A percentile compares a stretch with the other conserved stretches of the same genome.
phyloP scores from a whole-genome alignment of 495 filamentous ascomycete genomes.

The Platismatia glauca region DNA sequence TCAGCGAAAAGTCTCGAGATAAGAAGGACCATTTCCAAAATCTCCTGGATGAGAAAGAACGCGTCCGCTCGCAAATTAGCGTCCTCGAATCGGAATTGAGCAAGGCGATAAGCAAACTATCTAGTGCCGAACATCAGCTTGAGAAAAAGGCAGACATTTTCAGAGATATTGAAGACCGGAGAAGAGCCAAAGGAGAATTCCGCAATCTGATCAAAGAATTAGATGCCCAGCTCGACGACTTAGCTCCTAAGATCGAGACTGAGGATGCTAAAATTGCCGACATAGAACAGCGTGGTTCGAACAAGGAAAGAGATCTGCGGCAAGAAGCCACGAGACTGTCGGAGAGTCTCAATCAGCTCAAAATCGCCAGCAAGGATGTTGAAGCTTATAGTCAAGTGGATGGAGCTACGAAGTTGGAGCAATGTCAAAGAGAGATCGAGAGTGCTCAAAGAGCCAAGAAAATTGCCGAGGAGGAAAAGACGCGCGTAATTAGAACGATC shows the following conservation, averaged over 20 bases:
- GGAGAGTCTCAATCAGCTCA: constrained; percentile 66
- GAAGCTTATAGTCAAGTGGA: constrained; percentile 68
- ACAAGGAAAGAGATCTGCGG: constrained; percentile 64
- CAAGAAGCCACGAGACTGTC: constrained; percentile 61
- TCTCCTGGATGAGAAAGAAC: constrained; percentile 60
- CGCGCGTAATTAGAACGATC: constrained; percentile 53
- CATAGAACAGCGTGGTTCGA: constrained; percentile 57
- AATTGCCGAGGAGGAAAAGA: constrained; percentile 57
- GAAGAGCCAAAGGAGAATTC: constrained; percentile 55
- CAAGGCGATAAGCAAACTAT: constrained; percentile 60
- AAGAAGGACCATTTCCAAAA: constrained; percentile 54
- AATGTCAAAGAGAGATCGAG: constrained; percentile 60
- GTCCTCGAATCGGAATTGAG: constrained; percentile 62
- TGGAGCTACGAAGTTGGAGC: constrained; percentile 60
- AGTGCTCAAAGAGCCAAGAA: constrained; percentile 55
- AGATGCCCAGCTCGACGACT: constrained; percentile 58
- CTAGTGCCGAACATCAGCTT: constrained; percentile 58
- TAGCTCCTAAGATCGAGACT: constrained; percentile 65
- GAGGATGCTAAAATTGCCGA: constrained; percentile 68
- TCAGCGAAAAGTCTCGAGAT: constrained; percentile 57
- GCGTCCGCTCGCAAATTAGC: constrained; percentile 54
- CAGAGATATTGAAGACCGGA: constrained; percentile 62
- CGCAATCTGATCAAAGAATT: constrained; percentile 54
- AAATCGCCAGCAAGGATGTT: constrained; percentile 65
- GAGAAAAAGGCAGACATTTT: constrained; percentile 64